Base-by-base conservation (phyloP, 2,329 filamentous ascomycete genomes). In the Ophiostoma piceae region DNA sequence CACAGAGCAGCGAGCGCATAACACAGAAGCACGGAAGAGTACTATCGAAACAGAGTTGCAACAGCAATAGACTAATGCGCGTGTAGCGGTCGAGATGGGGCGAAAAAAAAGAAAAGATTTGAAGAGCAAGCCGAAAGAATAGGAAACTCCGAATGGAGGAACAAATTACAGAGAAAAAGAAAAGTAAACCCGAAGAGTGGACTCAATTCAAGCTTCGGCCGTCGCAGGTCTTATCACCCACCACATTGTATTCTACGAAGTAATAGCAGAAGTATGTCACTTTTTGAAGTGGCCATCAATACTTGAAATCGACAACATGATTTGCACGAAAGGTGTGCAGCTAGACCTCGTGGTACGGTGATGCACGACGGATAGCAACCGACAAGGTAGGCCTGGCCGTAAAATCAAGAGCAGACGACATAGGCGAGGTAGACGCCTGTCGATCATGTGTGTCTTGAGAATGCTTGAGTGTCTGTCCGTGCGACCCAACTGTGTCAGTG, bases 31-130 rank as follows among this genome's bases (percentile, higher is more conserved):
- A 22, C 60, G 37, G 22, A 62, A 35, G 29, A 8, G 4, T n/a
- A 37, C 60, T 35, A 14, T 37, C 60, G 60, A 37, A 64, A 64
- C 60, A 64, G 5, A 64, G 60, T 37, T 64, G 51, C n/a, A 57
- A 57, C 51, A 29, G 51, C 60, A 64, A 22, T 29, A 16, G 60
- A 19, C 60, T 35, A 35, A 64, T n/a, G 60, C 60, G 32, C 32
- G 16, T 64, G 32, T 64, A 64, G 60, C 19, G 60, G 60, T 39
- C 7, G 60, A 37, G 60, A 64, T 39, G 60, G 60, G 60, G 60
- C 26, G 14, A 39, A 4, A 35, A 35, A 64, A 64, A 32, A 22
- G 19, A 9, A 65, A 22, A 41, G 9, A 65, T 6, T n/a, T 12
- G 19, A 65, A 39, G 7, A 65, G 16, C 5, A 65, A 19, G 26